phyloP scores from a whole-genome alignment of 805 yeast species.

The Candida odintsovae region DNA sequence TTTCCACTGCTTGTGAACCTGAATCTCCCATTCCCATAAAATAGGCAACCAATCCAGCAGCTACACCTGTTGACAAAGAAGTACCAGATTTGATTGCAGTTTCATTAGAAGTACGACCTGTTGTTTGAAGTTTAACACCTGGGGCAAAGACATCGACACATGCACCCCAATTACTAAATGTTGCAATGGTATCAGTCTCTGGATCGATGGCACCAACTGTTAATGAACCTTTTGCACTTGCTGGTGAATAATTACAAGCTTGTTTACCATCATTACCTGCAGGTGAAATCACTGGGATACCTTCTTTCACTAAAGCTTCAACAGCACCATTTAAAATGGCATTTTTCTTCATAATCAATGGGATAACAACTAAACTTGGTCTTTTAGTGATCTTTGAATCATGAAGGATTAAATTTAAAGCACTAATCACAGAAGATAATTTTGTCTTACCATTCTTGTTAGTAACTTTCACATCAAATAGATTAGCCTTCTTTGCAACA shows the following conservation, averaged over 20 bases:
- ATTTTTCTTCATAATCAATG: constrained; percentile 31
- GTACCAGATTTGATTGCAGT: constrained; percentile 39
- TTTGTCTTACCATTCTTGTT: constrained; percentile 32
- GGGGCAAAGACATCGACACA: constrained; percentile 48
- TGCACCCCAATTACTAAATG: constrained; percentile 40
- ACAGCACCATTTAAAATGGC: constrained; percentile 39
- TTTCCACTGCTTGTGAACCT: constrained; percentile 29
- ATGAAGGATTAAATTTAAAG: constrained; percentile 25
- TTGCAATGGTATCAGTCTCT: constrained; percentile 47
- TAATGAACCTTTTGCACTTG: constrained; percentile 49
- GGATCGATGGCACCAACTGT: constrained; percentile 90
- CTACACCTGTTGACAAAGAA: constrained; percentile 42
- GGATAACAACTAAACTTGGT: constrained; percentile 34
- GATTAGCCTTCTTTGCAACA: constrained; percentile 40
- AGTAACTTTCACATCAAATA: constrained; percentile 40
- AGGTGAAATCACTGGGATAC: constrained; percentile 41
- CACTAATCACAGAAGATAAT: constrained; percentile 28
- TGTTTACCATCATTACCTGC: constrained; percentile 43
- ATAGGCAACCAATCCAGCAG: constrained; percentile 40
- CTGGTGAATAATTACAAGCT: constrained; percentile 44
- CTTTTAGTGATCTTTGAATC: constrained; percentile 26
- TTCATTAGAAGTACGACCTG: constrained; percentile 26
- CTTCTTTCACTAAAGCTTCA: constrained; percentile 34
- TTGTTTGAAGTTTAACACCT: constrained; percentile 41
- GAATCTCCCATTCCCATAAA: constrained; percentile 36